Percentiles rank a stretch among this genome's conserved stretches.
These are phyloP conservation scores for Malassezia equina DNA, from an alignment of 1,284 basidiomycete species.

Conservation along the genomic window DNA sequence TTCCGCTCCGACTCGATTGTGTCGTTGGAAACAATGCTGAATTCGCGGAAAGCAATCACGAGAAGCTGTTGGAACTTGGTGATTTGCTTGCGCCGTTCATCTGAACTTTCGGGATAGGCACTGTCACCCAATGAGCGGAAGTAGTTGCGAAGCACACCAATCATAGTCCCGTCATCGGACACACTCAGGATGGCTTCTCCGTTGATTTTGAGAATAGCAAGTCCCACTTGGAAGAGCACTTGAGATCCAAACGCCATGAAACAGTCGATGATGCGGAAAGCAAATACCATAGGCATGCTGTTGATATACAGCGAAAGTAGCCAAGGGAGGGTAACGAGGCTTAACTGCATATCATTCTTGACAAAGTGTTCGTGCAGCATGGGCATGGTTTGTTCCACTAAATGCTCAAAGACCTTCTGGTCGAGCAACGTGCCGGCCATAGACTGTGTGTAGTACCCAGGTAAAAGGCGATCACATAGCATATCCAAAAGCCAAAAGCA, in stretches of 20 bases:
- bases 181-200: constrained; percentile 86
- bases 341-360: constrained; percentile 85
- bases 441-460: constrained; percentile 96
- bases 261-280: constrained; percentile 96
- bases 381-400: constrained; percentile 67
- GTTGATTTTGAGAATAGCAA: constrained; percentile 96
- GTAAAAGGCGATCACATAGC: constrained; percentile 82
- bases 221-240: constrained; percentile 87
- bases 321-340: constrained; percentile 94
- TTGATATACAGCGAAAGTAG: constrained; percentile 85
- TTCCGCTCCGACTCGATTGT: constrained; percentile 79
- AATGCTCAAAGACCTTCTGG: constrained; percentile 91
- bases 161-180: constrained; percentile 93
- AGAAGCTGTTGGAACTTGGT: constrained; percentile 91
- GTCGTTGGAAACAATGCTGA: constrained; percentile 89
- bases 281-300: constrained; percentile 98
- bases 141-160: constrained; percentile 61
- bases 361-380: constrained; percentile 88
- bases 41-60: constrained; percentile 60
- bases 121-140: constrained; percentile 88
- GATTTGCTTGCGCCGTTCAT: constrained; percentile 83
- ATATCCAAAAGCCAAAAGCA: constrained; percentile 96
- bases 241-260: constrained; percentile 99
- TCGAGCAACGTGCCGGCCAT: constrained; percentile 98
- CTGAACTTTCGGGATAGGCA: constrained; percentile 77